phyloP scores from a whole-genome alignment of 345 rosid species.

The Salix arbutifolia region DNA sequence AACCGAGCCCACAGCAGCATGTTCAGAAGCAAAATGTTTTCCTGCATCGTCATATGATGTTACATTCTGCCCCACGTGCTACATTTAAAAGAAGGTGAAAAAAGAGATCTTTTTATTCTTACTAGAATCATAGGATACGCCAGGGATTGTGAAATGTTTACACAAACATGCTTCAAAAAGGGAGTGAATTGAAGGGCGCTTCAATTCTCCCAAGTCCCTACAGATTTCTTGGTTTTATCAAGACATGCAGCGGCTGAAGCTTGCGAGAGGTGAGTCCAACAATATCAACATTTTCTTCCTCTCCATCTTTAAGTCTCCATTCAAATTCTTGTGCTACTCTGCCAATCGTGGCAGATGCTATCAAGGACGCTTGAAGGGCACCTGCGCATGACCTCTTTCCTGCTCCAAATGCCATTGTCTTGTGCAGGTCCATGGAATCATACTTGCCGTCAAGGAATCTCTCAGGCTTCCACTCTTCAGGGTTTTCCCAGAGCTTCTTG shows the following conservation, averaged over 20 bases:
- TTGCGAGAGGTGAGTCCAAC: conserved; percentile 64
- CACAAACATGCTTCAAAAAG: too few relatives aligned
- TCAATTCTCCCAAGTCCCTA: neutral
- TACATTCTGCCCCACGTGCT: too few relatives aligned
- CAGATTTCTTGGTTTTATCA: conserved; percentile 44
- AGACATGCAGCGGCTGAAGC: conserved; percentile 63
- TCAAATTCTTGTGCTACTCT: conserved; percentile 76
- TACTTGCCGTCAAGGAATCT: conserved; percentile 53
- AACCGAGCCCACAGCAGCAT: too few relatives aligned
- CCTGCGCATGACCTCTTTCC: conserved; percentile 84
- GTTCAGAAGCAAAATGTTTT: too few relatives aligned
- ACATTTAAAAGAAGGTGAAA: too few relatives aligned
- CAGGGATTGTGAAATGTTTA: too few relatives aligned
- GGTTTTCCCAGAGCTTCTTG: conserved; percentile 61
- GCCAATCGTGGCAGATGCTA: conserved; percentile 57
- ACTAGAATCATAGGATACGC: too few relatives aligned
- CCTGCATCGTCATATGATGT: too few relatives aligned
- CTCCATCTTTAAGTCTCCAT: conserved; percentile 62
- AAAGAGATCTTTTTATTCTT: too few relatives aligned
- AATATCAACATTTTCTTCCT: conserved; percentile 61
- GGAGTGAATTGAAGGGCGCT: too few relatives aligned
- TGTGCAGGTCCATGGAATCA: conserved; percentile 53
- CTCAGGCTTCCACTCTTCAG: conserved; percentile 76
- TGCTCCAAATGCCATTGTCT: conserved; percentile 91
- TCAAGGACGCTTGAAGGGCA: conserved; percentile 58